phyloP scores from a whole-genome alignment of 2,329 filamentous ascomycete species.

The Penicillium sp. region DNA sequence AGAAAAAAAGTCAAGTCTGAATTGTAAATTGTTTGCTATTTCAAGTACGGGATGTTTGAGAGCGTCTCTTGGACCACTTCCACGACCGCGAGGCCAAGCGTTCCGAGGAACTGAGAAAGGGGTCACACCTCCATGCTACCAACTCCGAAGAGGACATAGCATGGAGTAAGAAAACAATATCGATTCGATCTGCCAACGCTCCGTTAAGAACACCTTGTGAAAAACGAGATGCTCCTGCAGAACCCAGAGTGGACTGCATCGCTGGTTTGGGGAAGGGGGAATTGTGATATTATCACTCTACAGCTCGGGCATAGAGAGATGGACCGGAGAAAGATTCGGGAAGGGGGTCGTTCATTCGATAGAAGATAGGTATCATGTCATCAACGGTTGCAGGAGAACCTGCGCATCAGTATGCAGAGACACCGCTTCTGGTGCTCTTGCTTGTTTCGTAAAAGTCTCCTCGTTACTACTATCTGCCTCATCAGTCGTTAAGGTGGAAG shows the following conservation, averaged over 20 bases:
- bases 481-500: constrained; percentile 60
- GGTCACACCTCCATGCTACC: constrained; percentile 7
- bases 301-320: not conserved
- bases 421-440: constrained; percentile 14
- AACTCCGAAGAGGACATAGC: constrained; percentile 18
- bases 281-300: constrained; percentile 11
- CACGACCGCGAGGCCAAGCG: constrained; percentile 16
- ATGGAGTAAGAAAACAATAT: constrained; percentile 22
- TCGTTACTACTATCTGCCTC: constrained; percentile 22
- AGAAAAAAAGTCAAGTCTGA: not conserved
- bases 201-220: constrained; percentile 72
- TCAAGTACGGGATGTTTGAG: constrained; percentile 11
- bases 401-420: constrained; percentile 23
- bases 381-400: constrained; percentile 18
- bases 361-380: constrained; percentile 26
- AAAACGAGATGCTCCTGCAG: constrained; percentile 64
- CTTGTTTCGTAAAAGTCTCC: constrained; percentile 8
- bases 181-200: constrained; percentile 67
- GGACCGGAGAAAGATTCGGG: not conserved
- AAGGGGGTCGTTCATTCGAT: constrained; percentile 13
- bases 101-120: constrained; percentile 10
- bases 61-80: constrained; percentile 16
- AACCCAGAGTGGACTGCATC: constrained; percentile 68
- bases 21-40: constrained; percentile 4
- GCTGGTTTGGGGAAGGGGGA: constrained; percentile 50